phyloP scores from a whole-genome alignment of 2,329 filamentous ascomycete species.

The Microsporum ferrugineum region DNA sequence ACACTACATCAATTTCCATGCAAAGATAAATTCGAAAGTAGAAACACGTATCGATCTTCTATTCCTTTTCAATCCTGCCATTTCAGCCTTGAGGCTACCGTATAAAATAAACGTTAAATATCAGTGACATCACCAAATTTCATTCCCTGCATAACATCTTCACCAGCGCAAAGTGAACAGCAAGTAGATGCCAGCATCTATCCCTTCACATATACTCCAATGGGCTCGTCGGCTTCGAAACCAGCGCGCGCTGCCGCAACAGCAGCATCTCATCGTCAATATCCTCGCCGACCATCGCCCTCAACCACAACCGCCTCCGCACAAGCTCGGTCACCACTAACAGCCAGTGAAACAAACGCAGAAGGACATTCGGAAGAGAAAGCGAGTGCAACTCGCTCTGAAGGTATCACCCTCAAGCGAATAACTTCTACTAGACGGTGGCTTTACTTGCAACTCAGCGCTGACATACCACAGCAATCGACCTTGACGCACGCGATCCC shows the following conservation, averaged over 20 bases:
- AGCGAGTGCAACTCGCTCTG: slow-evolving; percentile 23
- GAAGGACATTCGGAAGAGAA: slow-evolving; percentile 25
- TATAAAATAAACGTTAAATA: background rate
- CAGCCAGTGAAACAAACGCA: slow-evolving; percentile 23
- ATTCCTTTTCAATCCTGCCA: background rate
- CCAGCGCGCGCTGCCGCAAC: slow-evolving; percentile 32
- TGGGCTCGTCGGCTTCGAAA: slow-evolving; percentile 52
- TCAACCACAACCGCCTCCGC: slow-evolving; percentile 20
- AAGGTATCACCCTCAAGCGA: slow-evolving; percentile 20
- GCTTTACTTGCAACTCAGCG: background rate
- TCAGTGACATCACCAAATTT: background rate
- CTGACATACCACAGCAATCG: slow-evolving; percentile 33
- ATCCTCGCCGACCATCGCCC: slow-evolving; percentile 40
- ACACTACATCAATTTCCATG: background rate
- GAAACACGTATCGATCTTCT: background rate
- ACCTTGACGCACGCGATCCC: slow-evolving; percentile 50
- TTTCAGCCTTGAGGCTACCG: background rate
- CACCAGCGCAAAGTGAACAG: background rate
- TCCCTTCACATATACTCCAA: slow-evolving; percentile 18
- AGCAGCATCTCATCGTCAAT: slow-evolving; percentile 43
- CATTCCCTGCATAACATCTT: background rate
- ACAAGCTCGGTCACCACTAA: slow-evolving; percentile 17
- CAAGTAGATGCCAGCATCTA: background rate
- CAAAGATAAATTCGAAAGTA: background rate
- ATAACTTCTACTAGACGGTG: background rate